Evolutionary conservation across 257 asterid species (phyloP).

Genomic region (Plantago elongata): DNA sequence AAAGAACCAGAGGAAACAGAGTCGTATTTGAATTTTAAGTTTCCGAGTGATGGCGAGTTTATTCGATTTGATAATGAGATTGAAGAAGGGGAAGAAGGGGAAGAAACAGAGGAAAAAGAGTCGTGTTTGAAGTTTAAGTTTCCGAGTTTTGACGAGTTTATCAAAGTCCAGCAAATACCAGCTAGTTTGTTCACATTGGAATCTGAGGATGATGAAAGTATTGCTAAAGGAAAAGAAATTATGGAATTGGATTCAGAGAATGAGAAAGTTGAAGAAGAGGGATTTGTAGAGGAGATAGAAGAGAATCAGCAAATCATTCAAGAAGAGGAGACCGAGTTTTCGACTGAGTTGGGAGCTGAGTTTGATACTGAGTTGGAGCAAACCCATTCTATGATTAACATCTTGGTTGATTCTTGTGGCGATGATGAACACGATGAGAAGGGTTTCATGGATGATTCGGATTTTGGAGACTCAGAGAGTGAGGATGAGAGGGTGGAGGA

Average conservation of each 20-base stretch:
- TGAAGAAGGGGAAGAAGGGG: slow-evolving; percentile 17
- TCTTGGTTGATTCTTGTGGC: slow-evolving; percentile 29
- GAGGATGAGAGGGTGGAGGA: slow-evolving; percentile 17
- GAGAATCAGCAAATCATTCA: slow-evolving; percentile 3
- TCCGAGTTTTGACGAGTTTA: slow-evolving; percentile 62
- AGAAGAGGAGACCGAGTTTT: slow-evolving; percentile 11
- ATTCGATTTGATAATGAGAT: slow-evolving; percentile 5
- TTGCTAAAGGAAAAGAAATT: slow-evolving; percentile 23
- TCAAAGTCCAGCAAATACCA: slow-evolving; percentile 24
- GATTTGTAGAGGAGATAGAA: slow-evolving; percentile 7
- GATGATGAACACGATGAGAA: slow-evolving; percentile 14
- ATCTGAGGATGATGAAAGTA: slow-evolving; percentile 3
- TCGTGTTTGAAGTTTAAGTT: slow-evolving; percentile 48
- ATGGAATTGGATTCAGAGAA: slow-evolving; percentile 9
- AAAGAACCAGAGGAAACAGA: slow-evolving; percentile 33
- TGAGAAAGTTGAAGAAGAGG: slow-evolving; percentile 15
- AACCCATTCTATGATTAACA: slow-evolving; percentile 29
- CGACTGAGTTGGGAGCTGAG: slow-evolving; percentile 22
- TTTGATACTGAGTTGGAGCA: slow-evolving; percentile 36
- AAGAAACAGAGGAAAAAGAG: slow-evolving; percentile 34
- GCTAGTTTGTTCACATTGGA: slow-evolving; percentile 24
- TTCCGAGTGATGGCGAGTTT: slow-evolving; percentile 28
- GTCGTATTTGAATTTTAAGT: slow-evolving; percentile 45
- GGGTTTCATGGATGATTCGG: slow-evolving; percentile 57
- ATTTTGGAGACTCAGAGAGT: slow-evolving; percentile 33